These are phyloP conservation scores for Cucumis cinereus DNA, from an alignment of 306 rosid genomes.

Conservation along the genomic window DNA sequence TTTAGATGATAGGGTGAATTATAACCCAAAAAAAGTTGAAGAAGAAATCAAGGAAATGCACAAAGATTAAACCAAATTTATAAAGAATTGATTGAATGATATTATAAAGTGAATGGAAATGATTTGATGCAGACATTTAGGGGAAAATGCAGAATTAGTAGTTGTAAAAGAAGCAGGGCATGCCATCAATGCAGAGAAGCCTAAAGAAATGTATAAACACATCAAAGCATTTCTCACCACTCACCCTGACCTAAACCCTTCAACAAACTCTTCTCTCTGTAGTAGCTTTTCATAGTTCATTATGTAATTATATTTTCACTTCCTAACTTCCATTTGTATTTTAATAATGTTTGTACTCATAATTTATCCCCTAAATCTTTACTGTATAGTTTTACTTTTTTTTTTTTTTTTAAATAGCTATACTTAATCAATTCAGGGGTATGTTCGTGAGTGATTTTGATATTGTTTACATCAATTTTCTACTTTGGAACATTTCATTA, in stretches of 20 bases:
- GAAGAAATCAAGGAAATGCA: background rate
- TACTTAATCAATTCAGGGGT: too few species aligned
- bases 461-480: too few species aligned
- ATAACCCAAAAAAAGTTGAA: too few species aligned
- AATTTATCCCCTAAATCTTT: background rate
- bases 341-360: background rate
- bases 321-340: constrained; percentile 16
- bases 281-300: background rate
- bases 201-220: constrained; percentile 46
- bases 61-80: too few species aligned
- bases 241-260: constrained; percentile 15
- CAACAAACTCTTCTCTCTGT: constrained; percentile 8
- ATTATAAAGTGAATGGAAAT: too few species aligned
- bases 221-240: constrained; percentile 45
- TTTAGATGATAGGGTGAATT: too few species aligned
- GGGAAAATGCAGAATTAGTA: constrained; percentile 51
- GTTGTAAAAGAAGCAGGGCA: constrained; percentile 74
- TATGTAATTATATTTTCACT: background rate
- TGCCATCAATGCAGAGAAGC: constrained; percentile 72
- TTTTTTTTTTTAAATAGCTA: too few species aligned
- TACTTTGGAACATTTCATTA: too few species aligned
- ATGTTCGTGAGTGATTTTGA: too few species aligned
- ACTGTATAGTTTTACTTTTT: too few species aligned
- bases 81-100: background rate
- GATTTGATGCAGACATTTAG: constrained; percentile 51